Conservation (phyloP, 148 eudicot genomes). For the Euryodendron excelsum region DNA sequence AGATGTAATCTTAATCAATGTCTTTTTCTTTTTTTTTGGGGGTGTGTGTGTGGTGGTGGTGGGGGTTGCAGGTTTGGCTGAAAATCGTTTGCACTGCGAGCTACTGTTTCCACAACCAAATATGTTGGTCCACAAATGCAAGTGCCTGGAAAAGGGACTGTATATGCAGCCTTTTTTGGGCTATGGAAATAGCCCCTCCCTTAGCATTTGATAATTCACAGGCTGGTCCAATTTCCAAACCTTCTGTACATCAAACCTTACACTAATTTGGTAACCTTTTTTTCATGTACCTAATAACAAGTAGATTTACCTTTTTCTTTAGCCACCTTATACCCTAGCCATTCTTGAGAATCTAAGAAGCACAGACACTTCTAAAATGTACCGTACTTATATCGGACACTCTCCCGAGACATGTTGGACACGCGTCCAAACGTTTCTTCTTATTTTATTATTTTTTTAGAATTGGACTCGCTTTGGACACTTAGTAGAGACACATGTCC, state of each 20-base stretch:
- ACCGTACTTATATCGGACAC: no score
- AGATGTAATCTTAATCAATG: background rate
- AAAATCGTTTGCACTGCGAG: no score
- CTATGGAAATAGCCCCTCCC: background rate
- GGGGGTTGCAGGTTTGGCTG: no score
- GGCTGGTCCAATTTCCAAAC: background rate
- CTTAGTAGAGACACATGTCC: no score
- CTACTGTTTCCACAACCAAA: background rate
- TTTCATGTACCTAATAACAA: background rate
- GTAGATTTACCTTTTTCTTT: background rate
- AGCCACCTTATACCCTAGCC: background rate
- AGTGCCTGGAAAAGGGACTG: background rate
- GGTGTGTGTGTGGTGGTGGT: no score
- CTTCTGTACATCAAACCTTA: no score
- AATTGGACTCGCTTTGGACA: no score
- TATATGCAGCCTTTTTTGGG: background rate
- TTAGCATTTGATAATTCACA: background rate
- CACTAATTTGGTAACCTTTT: background rate
- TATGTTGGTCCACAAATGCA: background rate
- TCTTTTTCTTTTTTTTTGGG: background rate
- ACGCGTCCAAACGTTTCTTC: no score
- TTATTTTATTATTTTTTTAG: no score
- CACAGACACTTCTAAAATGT: no score
- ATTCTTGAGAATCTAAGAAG: no score
- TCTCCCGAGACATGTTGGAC: no score